Evolutionary conservation across 345 rosid species (phyloP).

Genomic region (Eucalyptus polybractea): DNA sequence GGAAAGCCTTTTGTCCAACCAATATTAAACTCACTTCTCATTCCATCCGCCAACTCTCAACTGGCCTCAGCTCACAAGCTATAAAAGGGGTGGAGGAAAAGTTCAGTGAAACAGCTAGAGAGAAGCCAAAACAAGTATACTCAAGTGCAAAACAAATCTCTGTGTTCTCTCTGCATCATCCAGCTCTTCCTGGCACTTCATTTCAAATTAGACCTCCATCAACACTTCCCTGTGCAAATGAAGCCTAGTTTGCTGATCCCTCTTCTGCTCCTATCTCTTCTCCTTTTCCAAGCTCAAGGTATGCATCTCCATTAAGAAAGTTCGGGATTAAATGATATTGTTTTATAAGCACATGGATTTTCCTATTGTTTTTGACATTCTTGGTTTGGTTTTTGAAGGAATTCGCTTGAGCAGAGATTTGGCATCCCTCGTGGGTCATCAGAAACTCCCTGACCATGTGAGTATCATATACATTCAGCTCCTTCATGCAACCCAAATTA

Average conservation of each 20-base stretch:
- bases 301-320: background rate
- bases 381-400: background rate
- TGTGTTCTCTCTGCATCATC: background rate
- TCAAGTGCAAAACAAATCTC: background rate
- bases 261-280: background rate
- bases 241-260: background rate
- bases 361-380: background rate
- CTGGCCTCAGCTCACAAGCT: background rate
- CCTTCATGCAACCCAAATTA: background rate
- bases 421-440: background rate
- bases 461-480: background rate
- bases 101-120: background rate
- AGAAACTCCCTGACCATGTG: background rate
- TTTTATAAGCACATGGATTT: background rate
- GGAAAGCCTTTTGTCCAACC: background rate
- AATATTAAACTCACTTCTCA: background rate
- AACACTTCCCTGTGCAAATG: background rate
- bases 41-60: background rate
- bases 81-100: background rate
- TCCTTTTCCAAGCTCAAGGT: background rate
- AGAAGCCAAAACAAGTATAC: background rate
- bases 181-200: background rate
- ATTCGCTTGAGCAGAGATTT: background rate
- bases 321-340: background rate
- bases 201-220: background rate